Evolutionary conservation across 31 red algal species (phyloP), one percentile per base, ranked within the genome.

Genomic region (Pterothamnion heteromorphum): DNA sequence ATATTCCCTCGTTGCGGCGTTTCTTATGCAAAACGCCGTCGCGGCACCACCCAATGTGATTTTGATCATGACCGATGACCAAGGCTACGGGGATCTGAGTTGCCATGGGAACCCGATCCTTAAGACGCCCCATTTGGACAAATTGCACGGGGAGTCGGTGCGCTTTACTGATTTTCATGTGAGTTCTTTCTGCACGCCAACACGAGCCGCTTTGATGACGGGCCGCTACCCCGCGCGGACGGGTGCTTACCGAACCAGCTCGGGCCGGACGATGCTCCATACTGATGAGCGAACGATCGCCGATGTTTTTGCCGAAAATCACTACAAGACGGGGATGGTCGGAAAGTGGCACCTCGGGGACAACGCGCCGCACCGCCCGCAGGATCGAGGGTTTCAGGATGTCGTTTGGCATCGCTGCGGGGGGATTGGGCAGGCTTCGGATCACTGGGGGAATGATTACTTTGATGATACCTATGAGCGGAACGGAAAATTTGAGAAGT

Each of bases 341-440:
- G 80, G 80, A 14, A 83, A 83, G 80, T 83, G 80, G 80, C 80
- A 83, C 28, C 80, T 83, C 30, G 80, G 80, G 18, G 51, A 64
- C 51, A 18, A n/a, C 51, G 9, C 9, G 9, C 51, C 51, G 9
- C n/a, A 64, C n/a, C 51, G 51, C n/a, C 51, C 51, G 9, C 14
- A 64, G n/a, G 51, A 64, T n/a, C 51, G 51, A 64, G 51, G 51
- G 14, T 64, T 64, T n/a, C 51, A 64, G 51, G 14, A 64, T n/a
- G n/a, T n/a, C 14, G 51, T 64, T n/a, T 64, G n/a, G 9, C 51
- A 64, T n/a, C 14, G n/a, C 14, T 9, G 14, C 14, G 51, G 51
- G 9, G 51, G 51, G n/a, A n/a, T 64, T n/a, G 51, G 51, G 9
- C 51, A 64, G 51, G 51, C 51, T 18, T n/a, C 51, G 9, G 51